Evolutionary conservation across 2,329 filamentous ascomycete genomes (phyloP), one percentile per base, ranked within the genome.

Genomic region (Epichloe elymi): DNA sequence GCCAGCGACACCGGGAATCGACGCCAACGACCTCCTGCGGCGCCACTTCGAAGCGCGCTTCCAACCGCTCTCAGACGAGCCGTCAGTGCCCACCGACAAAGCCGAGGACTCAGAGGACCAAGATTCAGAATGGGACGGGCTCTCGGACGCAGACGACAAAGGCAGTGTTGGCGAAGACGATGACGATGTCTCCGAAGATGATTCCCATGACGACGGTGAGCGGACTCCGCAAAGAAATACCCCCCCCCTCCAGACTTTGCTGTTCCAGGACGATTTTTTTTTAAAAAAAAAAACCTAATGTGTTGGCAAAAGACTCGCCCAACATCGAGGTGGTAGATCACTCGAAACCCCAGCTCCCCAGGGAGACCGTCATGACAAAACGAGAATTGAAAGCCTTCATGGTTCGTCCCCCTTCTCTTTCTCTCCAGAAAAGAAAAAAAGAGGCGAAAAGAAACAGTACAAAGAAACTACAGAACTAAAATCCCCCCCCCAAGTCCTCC

Each of bases 1-100:
- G 36, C 59, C 62, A 4, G 52, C 60, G 2, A 50, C 65, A 23
- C 67, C 64, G 1, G 65, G 70, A 40, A 71, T 78, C 56, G 76
- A 82, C 53, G 75, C 85, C 12, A 81, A 87, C 58, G 87, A 84
- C 51, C 77, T 90, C 52, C 87, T 98, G 61, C 82, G 83, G 52
- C 80, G 80, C 58, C 85, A 91, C 63, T 97, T 97, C 63, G 93
- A 96, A 68, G 80, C 87, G 30, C 83, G 86, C 63, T 97, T 96
- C 70, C 79, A 82, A 63, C 88, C 91, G 8, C 66, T 95, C 39
- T 73, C 73, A 40, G 64, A 67, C 61, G 45, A 12, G 5, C 2
- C 26, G 3, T 23, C 42, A 11, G 4, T 8, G 33, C 19, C 7
- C 46, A 17, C 37, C 7, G 61, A 57, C n/a, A 51, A 51, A 30